These are phyloP conservation scores for Seiridium cupressi DNA, from an alignment of 2,329 filamentous ascomycete genomes.

Conservation along the genomic window DNA sequence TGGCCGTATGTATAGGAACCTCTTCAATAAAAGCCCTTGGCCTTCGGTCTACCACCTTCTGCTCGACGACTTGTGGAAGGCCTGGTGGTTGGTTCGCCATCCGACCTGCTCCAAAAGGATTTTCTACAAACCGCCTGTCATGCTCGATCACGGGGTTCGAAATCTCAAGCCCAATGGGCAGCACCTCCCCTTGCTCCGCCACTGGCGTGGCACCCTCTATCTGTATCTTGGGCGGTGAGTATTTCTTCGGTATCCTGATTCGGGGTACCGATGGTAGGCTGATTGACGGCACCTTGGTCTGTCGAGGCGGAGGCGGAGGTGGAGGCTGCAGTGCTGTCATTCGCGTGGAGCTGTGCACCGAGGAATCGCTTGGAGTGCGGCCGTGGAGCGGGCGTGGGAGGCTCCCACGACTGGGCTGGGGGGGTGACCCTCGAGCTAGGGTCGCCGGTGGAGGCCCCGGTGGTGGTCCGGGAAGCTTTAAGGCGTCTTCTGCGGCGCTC, in stretches of 20 bases:
- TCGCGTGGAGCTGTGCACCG: constrained; percentile 1
- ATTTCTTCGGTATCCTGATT: constrained; percentile 38
- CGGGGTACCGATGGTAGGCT: constrained; percentile 35
- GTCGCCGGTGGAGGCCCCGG: constrained; percentile 8
- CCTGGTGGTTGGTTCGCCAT: too few species aligned
- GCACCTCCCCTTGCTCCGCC: constrained; percentile 16
- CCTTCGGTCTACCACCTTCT: neutral
- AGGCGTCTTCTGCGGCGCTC: constrained; percentile 24
- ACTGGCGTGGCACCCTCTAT: constrained; percentile 27
- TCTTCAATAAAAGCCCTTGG: constrained; percentile 14
- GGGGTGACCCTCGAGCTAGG: too few species aligned
- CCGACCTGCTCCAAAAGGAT: too few species aligned
- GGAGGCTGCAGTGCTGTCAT: constrained; percentile 13
- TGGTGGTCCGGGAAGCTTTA: constrained; percentile 15
- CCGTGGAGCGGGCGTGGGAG: too few species aligned
- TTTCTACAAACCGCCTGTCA: constrained; percentile 19
- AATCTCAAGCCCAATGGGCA: constrained; percentile 23
- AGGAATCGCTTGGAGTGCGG: constrained; percentile 13
- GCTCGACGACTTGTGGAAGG: too few species aligned
- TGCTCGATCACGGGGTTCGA: constrained; percentile 24
- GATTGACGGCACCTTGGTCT: constrained; percentile 31
- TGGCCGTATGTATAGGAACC: constrained; percentile 32
- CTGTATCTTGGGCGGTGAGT: constrained; percentile 34
- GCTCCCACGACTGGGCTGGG: too few species aligned
- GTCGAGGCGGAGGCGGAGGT: constrained; percentile 18